These are phyloP conservation scores for Mrakiaceae sp. DNA, from an alignment of 1,284 basidiomycete genomes.

Conservation along the genomic window DNA sequence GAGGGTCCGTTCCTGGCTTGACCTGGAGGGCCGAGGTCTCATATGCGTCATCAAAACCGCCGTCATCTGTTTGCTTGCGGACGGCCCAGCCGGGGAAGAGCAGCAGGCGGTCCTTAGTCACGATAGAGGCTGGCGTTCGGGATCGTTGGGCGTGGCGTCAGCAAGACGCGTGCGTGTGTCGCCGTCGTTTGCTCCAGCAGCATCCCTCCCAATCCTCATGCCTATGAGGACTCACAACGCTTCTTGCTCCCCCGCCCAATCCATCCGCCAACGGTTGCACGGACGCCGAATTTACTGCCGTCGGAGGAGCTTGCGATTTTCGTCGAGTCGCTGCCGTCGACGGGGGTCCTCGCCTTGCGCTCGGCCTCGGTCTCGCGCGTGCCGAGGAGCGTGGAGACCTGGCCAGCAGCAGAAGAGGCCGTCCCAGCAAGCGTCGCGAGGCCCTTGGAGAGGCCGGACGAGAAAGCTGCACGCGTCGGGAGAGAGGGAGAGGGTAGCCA, in stretches of 20 bases:
- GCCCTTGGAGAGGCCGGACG: slow-evolving; percentile 3
- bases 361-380: neutral
- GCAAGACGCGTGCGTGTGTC: neutral
- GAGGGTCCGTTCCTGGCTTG: neutral
- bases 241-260: neutral
- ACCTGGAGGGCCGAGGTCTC: neutral
- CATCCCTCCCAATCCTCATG: neutral
- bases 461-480: neutral
- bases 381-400: neutral
- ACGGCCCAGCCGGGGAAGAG: slow-evolving; percentile 31
- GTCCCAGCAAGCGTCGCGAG: slow-evolving; percentile 12
- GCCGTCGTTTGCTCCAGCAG: neutral
- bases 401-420: slow-evolving; percentile 8
- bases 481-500: too few relatives aligned
- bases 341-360: too few relatives aligned
- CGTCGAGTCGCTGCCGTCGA: too few relatives aligned
- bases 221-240: neutral
- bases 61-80: slow-evolving; percentile 19
- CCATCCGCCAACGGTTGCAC: slow-evolving; percentile 11
- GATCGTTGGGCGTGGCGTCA: too few relatives aligned
- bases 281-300: neutral
- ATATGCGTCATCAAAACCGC: slow-evolving; percentile 17
- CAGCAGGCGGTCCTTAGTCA: slow-evolving; percentile 21
- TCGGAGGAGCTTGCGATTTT: too few relatives aligned
- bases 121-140: neutral